Evolutionary conservation across 1,284 basidiomycete genomes (phyloP).

Genomic region (Malassezia globosa): DNA sequence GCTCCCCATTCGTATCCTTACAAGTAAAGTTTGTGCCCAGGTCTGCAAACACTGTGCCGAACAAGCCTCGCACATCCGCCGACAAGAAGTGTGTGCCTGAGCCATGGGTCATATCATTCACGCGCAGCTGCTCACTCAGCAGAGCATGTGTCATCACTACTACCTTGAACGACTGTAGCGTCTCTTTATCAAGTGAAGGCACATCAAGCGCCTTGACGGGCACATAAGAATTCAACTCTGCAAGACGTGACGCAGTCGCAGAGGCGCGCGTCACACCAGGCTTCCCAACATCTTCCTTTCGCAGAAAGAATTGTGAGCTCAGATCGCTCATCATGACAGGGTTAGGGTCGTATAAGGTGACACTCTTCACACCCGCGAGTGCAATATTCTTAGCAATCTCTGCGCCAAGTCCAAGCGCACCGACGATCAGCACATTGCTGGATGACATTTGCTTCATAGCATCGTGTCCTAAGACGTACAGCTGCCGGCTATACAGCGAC

Average conservation of each 20-base stretch:
- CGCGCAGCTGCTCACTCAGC: slow-evolving; percentile 74
- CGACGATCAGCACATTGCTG: slow-evolving; percentile 89
- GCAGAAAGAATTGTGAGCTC: slow-evolving; percentile 91
- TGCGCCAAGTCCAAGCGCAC: slow-evolving; percentile 81
- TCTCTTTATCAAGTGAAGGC: slow-evolving; percentile 25
- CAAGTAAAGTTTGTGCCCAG: slow-evolving; percentile 89
- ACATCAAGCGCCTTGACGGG: slow-evolving; percentile 62
- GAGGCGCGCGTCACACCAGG: slow-evolving; percentile 59
- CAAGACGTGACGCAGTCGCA: slow-evolving; percentile 74
- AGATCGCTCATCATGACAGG: slow-evolving; percentile 76
- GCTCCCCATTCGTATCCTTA: slow-evolving; percentile 89
- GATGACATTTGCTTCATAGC: slow-evolving; percentile 99
- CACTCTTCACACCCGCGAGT: slow-evolving; percentile 93
- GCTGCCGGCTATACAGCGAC: slow-evolving; percentile 42
- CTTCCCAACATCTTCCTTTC: slow-evolving; percentile 74
- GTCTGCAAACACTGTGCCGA: slow-evolving; percentile 92
- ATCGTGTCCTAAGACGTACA: slow-evolving; percentile 47
- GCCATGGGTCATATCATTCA: slow-evolving; percentile 64
- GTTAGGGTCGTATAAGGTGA: slow-evolving; percentile 88
- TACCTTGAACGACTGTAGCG: slow-evolving; percentile 50
- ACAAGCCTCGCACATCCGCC: slow-evolving; percentile 83
- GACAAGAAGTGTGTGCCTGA: slow-evolving; percentile 76
- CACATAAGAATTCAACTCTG: slow-evolving; percentile 92
- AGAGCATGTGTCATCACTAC: slow-evolving; percentile 76
- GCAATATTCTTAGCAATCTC: slow-evolving; percentile 94